phyloP scores from a whole-genome alignment of 805 yeast genomes.

The Myxozyma melibiosi region DNA sequence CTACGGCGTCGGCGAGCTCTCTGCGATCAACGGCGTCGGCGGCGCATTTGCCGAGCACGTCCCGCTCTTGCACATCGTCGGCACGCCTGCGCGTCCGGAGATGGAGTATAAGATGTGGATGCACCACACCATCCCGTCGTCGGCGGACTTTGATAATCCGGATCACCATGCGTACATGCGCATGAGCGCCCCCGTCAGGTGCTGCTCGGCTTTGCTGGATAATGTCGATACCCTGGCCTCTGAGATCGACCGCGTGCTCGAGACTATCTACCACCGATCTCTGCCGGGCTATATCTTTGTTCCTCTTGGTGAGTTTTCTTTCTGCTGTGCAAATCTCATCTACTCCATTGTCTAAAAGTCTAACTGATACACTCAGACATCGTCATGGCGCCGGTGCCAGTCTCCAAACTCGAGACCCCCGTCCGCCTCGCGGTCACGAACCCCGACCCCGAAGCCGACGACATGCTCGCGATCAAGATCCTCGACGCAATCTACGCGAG shows the following conservation, averaged over 20 bases:
- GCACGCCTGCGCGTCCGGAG: constrained; percentile 57
- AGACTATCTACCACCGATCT: constrained; percentile 55
- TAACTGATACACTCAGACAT: constrained; percentile 11
- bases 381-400: constrained; percentile 33
- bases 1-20: constrained; percentile 86
- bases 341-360: constrained; percentile 34
- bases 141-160: constrained; percentile 47
- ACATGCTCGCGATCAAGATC: constrained; percentile 49
- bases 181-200: constrained; percentile 60
- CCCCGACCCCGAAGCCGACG: constrained; percentile 38
- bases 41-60: constrained; percentile 83
- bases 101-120: constrained; percentile 43
- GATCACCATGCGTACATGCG: constrained; percentile 68
- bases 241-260: constrained; percentile 70
- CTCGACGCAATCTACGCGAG: constrained; percentile 56
- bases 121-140: constrained; percentile 46
- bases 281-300: constrained; percentile 83
- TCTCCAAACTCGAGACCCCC: constrained; percentile 44
- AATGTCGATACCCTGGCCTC: constrained; percentile 52
- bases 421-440: constrained; percentile 41
- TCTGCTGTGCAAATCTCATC: not conserved
- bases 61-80: constrained; percentile 82
- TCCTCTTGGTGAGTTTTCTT: constrained; percentile 66
- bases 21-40: constrained; percentile 71
- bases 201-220: constrained; percentile 55